Evolutionary conservation across 768 basidiomycete genomes (phyloP).

Genomic region (Suillus lakei): DNA sequence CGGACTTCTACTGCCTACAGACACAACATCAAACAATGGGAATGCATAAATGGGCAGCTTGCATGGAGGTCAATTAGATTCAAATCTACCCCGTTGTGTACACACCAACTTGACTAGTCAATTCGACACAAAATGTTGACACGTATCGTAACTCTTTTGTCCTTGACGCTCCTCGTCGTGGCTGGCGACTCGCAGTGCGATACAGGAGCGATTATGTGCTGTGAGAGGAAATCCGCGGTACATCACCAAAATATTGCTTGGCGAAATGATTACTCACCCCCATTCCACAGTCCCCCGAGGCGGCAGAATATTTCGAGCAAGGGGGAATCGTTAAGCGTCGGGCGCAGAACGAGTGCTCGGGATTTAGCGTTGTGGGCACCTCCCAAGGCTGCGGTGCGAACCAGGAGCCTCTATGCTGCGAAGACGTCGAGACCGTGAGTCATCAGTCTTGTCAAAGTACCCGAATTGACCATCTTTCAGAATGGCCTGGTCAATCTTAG

Average conservation of each 20-base stretch:
- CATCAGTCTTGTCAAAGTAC: not conserved
- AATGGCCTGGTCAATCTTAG: slow-evolving; percentile 22
- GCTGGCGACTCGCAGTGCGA: slow-evolving; percentile 14
- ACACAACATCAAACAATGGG: not conserved
- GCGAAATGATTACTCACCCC: not conserved
- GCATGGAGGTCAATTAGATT: not conserved
- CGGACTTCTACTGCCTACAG: not conserved
- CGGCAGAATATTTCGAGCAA: slow-evolving; percentile 7
- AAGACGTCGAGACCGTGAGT: slow-evolving; percentile 42
- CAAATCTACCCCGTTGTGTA: not conserved
- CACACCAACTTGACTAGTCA: not conserved
- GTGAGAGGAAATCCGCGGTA: slow-evolving; percentile 13
- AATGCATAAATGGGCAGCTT: not conserved
- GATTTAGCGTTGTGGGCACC: slow-evolving; percentile 12
- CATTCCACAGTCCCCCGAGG: not conserved
- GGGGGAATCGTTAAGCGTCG: slow-evolving; percentile 11
- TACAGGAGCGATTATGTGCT: slow-evolving; percentile 17
- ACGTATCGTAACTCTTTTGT: slow-evolving; percentile 4
- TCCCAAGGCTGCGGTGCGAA: slow-evolving; percentile 18
- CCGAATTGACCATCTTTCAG: slow-evolving; percentile 1
- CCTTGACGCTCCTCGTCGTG: slow-evolving; percentile 2
- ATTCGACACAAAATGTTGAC: not conserved
- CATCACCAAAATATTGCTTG: not conserved
- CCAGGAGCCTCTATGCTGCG: slow-evolving; percentile 43
- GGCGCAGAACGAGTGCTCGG: slow-evolving; percentile 10